Evolutionary conservation across 2,329 filamentous ascomycete genomes (phyloP).

Genomic region (Fusarium acutatum): DNA sequence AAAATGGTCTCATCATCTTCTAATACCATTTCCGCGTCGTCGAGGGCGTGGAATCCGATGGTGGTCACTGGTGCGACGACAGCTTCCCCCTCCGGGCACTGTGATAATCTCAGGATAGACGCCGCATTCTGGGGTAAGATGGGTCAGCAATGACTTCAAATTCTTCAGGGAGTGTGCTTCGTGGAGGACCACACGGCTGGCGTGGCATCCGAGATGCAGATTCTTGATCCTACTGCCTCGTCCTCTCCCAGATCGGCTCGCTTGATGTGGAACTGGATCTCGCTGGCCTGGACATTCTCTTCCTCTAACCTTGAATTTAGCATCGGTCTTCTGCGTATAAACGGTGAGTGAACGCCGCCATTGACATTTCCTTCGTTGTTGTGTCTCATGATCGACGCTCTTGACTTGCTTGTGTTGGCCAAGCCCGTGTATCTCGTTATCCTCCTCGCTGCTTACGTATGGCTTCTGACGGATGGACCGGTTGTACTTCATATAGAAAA

Average conservation of each 20-base stretch:
- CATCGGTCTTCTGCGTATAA: too few relatives aligned
- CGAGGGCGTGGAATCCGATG: not conserved
- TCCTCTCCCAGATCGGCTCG: not conserved
- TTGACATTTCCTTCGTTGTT: not conserved
- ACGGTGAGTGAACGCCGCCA: too few relatives aligned
- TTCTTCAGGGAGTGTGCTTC: not conserved
- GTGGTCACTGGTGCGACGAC: not conserved
- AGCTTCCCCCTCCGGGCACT: not conserved
- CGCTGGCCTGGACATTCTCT: not conserved
- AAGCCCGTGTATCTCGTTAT: not conserved
- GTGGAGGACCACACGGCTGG: not conserved
- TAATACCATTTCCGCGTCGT: too few relatives aligned
- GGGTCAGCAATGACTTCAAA: not conserved
- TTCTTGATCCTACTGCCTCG: not conserved
- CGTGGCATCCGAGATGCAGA: not conserved
- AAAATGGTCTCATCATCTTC: not conserved
- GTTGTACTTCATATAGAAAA: too few relatives aligned
- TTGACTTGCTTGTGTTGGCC: not conserved
- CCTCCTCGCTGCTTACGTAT: not conserved
- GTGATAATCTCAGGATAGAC: not conserved
- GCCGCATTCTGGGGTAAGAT: not conserved
- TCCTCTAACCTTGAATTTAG: not conserved
- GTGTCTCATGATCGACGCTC: not conserved
- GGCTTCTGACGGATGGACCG: not conserved
- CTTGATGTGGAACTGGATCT: not conserved